A percentile compares a stretch with the other conserved stretches of the same genome.
Conservation (phyloP, 306 rosid species). For the Casuarina cunninghamiana region DNA sequence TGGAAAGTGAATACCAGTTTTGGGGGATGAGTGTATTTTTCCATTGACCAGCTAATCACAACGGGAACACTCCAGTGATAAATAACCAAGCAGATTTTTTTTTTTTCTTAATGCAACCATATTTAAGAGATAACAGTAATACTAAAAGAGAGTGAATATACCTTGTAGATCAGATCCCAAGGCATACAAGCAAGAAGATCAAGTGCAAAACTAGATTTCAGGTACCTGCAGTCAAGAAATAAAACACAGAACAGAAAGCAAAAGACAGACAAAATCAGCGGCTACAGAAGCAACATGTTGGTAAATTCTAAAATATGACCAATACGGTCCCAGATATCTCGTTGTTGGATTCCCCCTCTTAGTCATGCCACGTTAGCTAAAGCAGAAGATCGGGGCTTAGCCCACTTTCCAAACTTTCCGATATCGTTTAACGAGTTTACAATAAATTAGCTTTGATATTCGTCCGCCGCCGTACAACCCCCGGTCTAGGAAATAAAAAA, state of each 20-base stretch:
- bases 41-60: no score
- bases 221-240: slow-evolving; percentile 55
- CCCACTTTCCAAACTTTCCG: neutral
- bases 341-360: neutral
- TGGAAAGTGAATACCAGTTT: no score
- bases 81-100: no score
- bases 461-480: no score
- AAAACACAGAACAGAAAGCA: neutral
- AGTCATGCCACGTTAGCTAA: neutral
- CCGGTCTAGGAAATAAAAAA: no score
- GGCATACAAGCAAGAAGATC: slow-evolving; percentile 92
- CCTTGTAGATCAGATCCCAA: slow-evolving; percentile 94
- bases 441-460: neutral
- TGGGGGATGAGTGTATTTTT: no score
- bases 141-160: slow-evolving; percentile 29
- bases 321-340: neutral
- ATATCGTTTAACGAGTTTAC: neutral
- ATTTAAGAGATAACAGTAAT: slow-evolving; percentile 9
- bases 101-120: no score
- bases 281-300: neutral
- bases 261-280: slow-evolving; percentile 2
- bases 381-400: neutral
- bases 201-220: slow-evolving; percentile 65
- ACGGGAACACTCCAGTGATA: no score
- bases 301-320: slow-evolving; percentile 6